These are phyloP conservation scores for Colletotrichum sublineola DNA, from an alignment of 2,329 filamentous ascomycete genomes.

Conservation along the genomic window DNA sequence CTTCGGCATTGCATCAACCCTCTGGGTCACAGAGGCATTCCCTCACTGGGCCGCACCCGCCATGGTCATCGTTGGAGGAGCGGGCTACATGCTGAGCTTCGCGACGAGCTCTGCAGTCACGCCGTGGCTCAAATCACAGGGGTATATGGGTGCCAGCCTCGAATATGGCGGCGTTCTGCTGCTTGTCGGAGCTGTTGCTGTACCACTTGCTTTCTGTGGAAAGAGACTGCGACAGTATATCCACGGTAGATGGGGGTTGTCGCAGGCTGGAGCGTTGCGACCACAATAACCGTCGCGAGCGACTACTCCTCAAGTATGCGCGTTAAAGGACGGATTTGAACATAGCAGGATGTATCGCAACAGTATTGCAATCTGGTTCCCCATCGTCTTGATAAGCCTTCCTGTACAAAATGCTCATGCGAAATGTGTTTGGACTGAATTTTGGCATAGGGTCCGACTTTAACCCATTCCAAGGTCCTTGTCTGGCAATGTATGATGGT, in stretches of 20 bases:
- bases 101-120: slow-evolving; percentile 22
- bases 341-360: neutral
- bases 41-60: slow-evolving; percentile 47
- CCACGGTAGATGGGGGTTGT: slow-evolving; percentile 44
- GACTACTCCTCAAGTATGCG: neutral
- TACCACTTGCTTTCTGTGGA: slow-evolving; percentile 48
- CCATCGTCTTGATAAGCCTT: neutral
- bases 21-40: slow-evolving; percentile 48
- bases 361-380: neutral
- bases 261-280: slow-evolving; percentile 45
- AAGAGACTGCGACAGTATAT: slow-evolving; percentile 47
- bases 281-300: slow-evolving; percentile 42
- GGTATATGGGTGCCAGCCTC: slow-evolving; percentile 35
- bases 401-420: neutral
- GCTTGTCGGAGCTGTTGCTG: slow-evolving; percentile 44
- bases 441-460: neutral
- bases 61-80: slow-evolving; percentile 38
- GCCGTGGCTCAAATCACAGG: slow-evolving; percentile 38
- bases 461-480: slow-evolving; percentile 48
- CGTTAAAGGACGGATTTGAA: neutral
- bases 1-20: slow-evolving; percentile 44
- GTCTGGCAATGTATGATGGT: slow-evolving; percentile 51
- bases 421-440: neutral
- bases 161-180: slow-evolving; percentile 43
- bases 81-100: slow-evolving; percentile 38